A percentile compares a stretch with the other conserved stretches of the same genome.
Conservation (phyloP, 495 filamentous ascomycete genomes). For the Xylaria cubensis region DNA sequence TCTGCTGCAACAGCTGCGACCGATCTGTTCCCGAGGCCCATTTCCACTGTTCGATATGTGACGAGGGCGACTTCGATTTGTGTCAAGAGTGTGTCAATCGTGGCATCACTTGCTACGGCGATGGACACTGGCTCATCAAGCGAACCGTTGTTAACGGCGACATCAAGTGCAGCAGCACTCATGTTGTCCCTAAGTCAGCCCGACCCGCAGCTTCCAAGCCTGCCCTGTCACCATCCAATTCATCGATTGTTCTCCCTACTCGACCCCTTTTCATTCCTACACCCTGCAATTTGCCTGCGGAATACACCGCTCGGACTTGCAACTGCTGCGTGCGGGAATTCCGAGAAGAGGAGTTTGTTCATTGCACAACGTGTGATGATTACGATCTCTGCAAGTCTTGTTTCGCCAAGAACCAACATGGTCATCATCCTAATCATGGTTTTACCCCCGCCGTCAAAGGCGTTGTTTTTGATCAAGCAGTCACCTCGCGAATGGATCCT, state of each 20-base stretch:
- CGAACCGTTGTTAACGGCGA: slow-evolving; percentile 77
- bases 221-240: background rate
- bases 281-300: background rate
- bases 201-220: slow-evolving; percentile 26
- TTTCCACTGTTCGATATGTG: slow-evolving; percentile 94
- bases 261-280: slow-evolving; percentile 32
- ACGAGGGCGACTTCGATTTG: slow-evolving; percentile 93
- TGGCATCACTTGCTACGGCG: slow-evolving; percentile 76
- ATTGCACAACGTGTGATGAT: slow-evolving; percentile 84
- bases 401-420: slow-evolving; percentile 77
- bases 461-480: slow-evolving; percentile 58
- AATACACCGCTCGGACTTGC: slow-evolving; percentile 74
- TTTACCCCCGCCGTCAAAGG: slow-evolving; percentile 71
- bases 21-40: slow-evolving; percentile 77
- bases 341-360: slow-evolving; percentile 78
- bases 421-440: slow-evolving; percentile 88
- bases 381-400: slow-evolving; percentile 90
- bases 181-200: slow-evolving; percentile 63
- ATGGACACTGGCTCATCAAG: slow-evolving; percentile 93
- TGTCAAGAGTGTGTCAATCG: slow-evolving; percentile 78
- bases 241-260: background rate
- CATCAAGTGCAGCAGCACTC: slow-evolving; percentile 83
- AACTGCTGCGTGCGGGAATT: slow-evolving; percentile 87
- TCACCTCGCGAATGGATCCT: slow-evolving; percentile 71
- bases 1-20: slow-evolving; percentile 94